Evolutionary conservation across 2,329 filamentous ascomycete species (phyloP).

Genomic region (Lasiodiplodia sp.): DNA sequence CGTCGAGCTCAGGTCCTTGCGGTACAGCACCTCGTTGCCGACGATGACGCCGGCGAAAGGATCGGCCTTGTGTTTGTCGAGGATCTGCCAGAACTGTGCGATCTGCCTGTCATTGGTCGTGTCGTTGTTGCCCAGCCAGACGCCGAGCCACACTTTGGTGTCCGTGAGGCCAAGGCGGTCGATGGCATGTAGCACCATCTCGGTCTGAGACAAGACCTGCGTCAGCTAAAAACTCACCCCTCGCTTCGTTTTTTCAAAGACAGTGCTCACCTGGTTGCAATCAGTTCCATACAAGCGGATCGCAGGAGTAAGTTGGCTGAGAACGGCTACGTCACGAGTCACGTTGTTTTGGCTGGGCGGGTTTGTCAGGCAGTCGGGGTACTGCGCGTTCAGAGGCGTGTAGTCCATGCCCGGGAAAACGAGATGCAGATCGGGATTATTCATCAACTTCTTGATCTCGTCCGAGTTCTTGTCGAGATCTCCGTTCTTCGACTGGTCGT

Average conservation of each 20-base stretch:
- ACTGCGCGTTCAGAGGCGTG: slow-evolving; percentile 89
- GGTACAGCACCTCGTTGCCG: slow-evolving; percentile 69
- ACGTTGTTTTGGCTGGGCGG: slow-evolving; percentile 93
- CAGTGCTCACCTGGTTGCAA: slow-evolving; percentile 74
- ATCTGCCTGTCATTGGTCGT: slow-evolving; percentile 88
- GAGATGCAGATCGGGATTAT: slow-evolving; percentile 83
- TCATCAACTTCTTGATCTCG: slow-evolving; percentile 82
- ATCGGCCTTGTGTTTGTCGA: slow-evolving; percentile 70
- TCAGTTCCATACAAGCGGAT: slow-evolving; percentile 93
- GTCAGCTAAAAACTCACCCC: neutral
- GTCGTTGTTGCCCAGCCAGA: slow-evolving; percentile 85
- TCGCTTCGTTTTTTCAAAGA: neutral
- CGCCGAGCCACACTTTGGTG: slow-evolving; percentile 92
- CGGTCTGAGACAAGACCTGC: slow-evolving; percentile 57
- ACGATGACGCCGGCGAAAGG: slow-evolving; percentile 68
- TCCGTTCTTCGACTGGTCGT: slow-evolving; percentile 69
- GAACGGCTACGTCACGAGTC: slow-evolving; percentile 86
- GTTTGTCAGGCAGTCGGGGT: slow-evolving; percentile 78
- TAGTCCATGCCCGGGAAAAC: slow-evolving; percentile 97
- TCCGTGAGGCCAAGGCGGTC: slow-evolving; percentile 73
- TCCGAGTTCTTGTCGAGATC: slow-evolving; percentile 76
- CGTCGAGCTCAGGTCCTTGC: slow-evolving; percentile 70
- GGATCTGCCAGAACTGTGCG: slow-evolving; percentile 80
- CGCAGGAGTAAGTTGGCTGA: slow-evolving; percentile 87
- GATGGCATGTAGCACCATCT: slow-evolving; percentile 89